A percentile compares a stretch with the other conserved stretches of the same genome.
phyloP scores from a whole-genome alignment of 768 basidiomycete species.

The Boletellus emodensis region DNA sequence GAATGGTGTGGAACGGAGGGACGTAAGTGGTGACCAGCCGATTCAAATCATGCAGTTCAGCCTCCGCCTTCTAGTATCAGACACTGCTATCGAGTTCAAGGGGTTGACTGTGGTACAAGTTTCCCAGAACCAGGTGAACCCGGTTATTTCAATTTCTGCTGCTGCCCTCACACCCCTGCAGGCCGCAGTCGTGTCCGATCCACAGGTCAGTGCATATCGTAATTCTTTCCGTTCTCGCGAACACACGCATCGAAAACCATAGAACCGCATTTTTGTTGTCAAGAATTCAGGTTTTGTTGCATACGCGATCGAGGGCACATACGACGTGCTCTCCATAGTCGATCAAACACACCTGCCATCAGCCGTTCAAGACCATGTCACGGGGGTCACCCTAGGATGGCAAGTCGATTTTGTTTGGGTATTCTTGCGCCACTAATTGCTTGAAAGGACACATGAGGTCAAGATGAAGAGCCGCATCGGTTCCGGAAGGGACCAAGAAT shows the following conservation, averaged over 20 bases:
- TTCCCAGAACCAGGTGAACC: constrained; percentile 66
- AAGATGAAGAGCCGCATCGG: constrained; percentile 64
- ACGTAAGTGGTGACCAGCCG: constrained; percentile 39
- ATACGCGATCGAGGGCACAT: constrained; percentile 74
- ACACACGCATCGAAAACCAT: not conserved
- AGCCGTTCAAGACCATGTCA: constrained; percentile 57
- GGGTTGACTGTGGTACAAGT: constrained; percentile 85
- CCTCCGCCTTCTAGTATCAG: constrained; percentile 51
- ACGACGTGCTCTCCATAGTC: constrained; percentile 71
- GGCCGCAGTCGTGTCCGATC: constrained; percentile 74
- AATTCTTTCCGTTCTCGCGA: not conserved
- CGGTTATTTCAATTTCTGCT: not conserved
- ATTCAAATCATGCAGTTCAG: not conserved
- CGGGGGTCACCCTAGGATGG: constrained; percentile 60
- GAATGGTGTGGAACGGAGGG: constrained; percentile 67
- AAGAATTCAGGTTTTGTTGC: constrained; percentile 78
- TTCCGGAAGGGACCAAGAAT: constrained; percentile 47
- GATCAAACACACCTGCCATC: constrained; percentile 77
- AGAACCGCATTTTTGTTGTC: constrained; percentile 76
- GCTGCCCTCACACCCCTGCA: constrained; percentile 6
- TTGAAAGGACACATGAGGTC: constrained; percentile 61
- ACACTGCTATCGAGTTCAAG: constrained; percentile 76
- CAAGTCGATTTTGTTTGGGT: constrained; percentile 14
- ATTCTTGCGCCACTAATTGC: not conserved
- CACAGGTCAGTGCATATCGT: constrained; percentile 36